Evolutionary conservation across 2,329 filamentous ascomycete species (phyloP), one percentile per base, ranked within the genome.

Genomic region (Arthrobotrys megalospora): DNA sequence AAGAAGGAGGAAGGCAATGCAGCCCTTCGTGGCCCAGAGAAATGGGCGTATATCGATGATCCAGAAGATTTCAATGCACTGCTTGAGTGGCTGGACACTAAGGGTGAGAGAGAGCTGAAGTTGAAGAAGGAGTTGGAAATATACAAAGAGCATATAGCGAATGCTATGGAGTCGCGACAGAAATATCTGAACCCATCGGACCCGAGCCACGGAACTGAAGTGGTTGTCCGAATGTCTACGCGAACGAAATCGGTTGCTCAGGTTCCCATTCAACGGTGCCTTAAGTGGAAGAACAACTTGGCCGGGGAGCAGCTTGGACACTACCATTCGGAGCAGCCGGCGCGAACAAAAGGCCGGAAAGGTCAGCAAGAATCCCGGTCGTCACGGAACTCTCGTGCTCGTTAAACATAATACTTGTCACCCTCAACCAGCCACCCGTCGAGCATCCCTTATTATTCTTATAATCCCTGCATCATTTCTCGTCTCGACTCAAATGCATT

Each of bases 11-110:
- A 99, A 85, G 94, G 94, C 5, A 84, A 88, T 0, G 96, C 93
- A 0, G 92, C 91, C 81, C 89, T 98, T 1, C 90, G 89, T 76
- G 91, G 88, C 64, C 93, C 95, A 1, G 86, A 86, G 11, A 92
- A 98, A 84, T 99, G 96, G 94, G 96, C 92, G 10, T 99, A 93
- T 85, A 94, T 93, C 81, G 92, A 95, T 43, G 92, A 96, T 10
- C 90, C 93, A 0, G 90, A 91, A 60, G 88, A 92, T 43, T 85
- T 99, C 4, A 92, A 96, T 79, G 89, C 88, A 65, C 88, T 99
- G 16, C 90, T 98, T 79, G 88, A 89, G 65, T 99, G 96, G 94
- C 88, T 99, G 3, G 95, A 99, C 82, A 89, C 91, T 11, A 91
- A 93, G 14, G 96, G 96, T 0, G 88, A 91, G 80, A 94, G 97